Base-by-base conservation (phyloP, 2,329 filamentous ascomycete species). In the Pseudopyrenochaeta lycopersici region DNA sequence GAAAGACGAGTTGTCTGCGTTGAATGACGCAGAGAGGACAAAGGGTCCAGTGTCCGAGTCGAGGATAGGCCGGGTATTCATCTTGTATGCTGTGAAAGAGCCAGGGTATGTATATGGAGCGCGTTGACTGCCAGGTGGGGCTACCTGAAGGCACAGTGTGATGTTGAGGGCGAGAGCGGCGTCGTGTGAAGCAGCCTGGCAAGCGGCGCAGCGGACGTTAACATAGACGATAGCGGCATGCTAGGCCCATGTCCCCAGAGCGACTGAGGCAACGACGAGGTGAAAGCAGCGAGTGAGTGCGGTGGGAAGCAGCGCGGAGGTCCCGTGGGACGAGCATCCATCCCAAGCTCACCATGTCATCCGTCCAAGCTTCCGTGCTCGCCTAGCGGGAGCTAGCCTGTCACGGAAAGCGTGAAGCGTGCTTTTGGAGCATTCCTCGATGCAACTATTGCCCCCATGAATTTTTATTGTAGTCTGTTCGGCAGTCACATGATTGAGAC, bases 61-160 rank as follows among this genome's bases (percentile, higher is more conserved):
- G 70, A 98, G 91, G 51, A 90, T 86, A 46, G 90, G 90, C 54
- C 94, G 85, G 38, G 92, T 96, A 75, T 98, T 95, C 95, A 98
- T 99, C 47, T 41, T 64, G 58, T 21, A 36, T 14, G 39, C 15
- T 7, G 49, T 32, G 39, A 39, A 27, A 27, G 23, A 23, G 21
- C 15, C 32, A 42, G 2, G 23, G 49, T 35, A 14, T 38, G 21
- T 21, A 29, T 4, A 30, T 46, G 17, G 40, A 12, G 18, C 38
- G 41, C 32, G 39, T 32, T 21, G 27, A 33, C 27, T 31, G 18
- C 33, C 31, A 39, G 42, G 60, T 58, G 50, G 60, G 56, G 52
- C 56, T 54, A 57, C 52, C 48, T 64, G 15, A 49, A 54, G 52
- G 63, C 55, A 42, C 39, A 46, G 52, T 48, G 46, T 23, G 33